A percentile compares a stretch with the other conserved stretches of the same genome.
Conservation (phyloP, 805 yeast species). For the Saturnispora saitoi region DNA sequence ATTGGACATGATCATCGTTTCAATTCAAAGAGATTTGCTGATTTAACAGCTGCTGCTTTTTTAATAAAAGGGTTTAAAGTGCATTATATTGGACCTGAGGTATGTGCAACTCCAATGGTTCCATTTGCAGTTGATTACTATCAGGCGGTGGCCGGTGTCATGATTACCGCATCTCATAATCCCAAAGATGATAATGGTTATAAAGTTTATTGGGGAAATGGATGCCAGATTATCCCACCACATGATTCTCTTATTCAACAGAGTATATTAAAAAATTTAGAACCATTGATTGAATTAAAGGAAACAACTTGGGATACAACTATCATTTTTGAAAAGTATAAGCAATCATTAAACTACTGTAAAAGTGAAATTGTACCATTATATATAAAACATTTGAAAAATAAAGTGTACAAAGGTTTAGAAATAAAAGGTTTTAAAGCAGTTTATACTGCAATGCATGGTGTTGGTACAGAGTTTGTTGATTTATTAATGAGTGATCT, state of each 20-base stretch:
- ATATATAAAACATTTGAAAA: constrained; percentile 32
- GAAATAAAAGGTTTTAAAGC: constrained; percentile 35
- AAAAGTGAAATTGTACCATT: constrained; percentile 34
- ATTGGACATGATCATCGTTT: constrained; percentile 90
- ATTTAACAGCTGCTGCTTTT: constrained; percentile 69
- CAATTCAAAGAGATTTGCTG: constrained; percentile 73
- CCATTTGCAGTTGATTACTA: constrained; percentile 71
- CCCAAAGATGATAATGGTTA: constrained; percentile 87
- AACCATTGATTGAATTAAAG: constrained; percentile 46
- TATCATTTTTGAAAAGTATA: constrained; percentile 18
- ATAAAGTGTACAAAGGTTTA: constrained; percentile 26
- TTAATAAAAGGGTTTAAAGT: constrained; percentile 61
- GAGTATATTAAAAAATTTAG: constrained; percentile 49
- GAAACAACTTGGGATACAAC: constrained; percentile 33
- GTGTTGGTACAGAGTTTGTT: constrained; percentile 73
- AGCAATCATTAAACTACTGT: constrained; percentile 28
- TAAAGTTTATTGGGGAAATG: constrained; percentile 88
- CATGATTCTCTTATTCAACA: constrained; percentile 68
- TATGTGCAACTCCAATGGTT: constrained; percentile 76
- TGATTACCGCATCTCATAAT: constrained; percentile 88
- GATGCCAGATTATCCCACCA: constrained; percentile 94
- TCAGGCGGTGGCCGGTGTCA: constrained; percentile 70
- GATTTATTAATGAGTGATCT: constrained; percentile 27
- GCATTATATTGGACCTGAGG: constrained; percentile 41
- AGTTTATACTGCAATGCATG: constrained; percentile 93